Evolutionary conservation across 2,329 filamentous ascomycete genomes (phyloP), one percentile per base, ranked within the genome.

Genomic region (Tolypocladium guangdongense): DNA sequence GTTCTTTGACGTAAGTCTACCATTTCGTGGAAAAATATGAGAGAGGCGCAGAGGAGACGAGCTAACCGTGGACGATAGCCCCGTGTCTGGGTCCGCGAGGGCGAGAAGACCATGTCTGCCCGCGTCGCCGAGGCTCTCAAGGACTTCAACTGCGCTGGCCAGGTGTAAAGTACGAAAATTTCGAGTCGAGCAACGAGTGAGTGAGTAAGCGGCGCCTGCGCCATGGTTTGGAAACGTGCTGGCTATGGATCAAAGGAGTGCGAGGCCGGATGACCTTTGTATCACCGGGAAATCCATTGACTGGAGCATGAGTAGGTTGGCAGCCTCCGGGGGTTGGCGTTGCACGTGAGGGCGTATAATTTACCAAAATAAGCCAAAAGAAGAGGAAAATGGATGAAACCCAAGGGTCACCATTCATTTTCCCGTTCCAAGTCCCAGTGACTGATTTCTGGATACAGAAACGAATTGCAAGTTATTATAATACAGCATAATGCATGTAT

Each of bases 71-170:
- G 10, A 20, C 4, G 22, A 52, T 71, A 88, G 76, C 90, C 90
- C 64, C 86, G 90, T 74, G 90, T 96, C 69, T 96, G 91, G 92
- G 89, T 96, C 58, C 87, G 91, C 57, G 88, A 91, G 78, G 93
- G 92, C 67, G 93, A 99, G 84, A 95, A 96, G 85, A 90, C 87
- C 68, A 99, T 97, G 93, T 81, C 78, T 68, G 75, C 78, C 65
- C 88, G 93, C 74, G 83, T 96, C 60, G 69, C 82, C 63, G 83
- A 85, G 70, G 92, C 88, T 56, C 84, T 99, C 59, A 78, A 86
- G 66, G 92, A 97, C 79, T 99, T 99, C 82, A 91, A 93, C 78
- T 64, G 63, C 53, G 63, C 65, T 52, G 62, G 62, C 54, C 64
- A 69, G 59, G 53, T 71, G 50, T 72, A 69, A 64, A 35, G 50